Evolutionary conservation across 1,284 basidiomycete genomes (phyloP), one percentile per base, ranked within the genome.

Genomic region (Pholiota adiposa): DNA sequence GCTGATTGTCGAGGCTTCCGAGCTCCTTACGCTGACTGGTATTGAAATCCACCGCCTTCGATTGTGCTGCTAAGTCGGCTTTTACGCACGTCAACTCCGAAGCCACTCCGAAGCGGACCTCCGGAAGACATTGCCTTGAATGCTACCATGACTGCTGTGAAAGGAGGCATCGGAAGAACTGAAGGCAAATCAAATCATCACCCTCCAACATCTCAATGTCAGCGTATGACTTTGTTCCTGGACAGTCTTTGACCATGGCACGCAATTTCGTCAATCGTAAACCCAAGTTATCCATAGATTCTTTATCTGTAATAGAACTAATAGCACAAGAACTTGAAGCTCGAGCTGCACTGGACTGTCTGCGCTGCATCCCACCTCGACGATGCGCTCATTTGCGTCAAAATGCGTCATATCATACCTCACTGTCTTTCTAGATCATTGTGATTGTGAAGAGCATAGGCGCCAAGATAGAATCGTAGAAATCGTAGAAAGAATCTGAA

Each of bases 401-500:
- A 38, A 14, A 27, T 46, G 44, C 44, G 21, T 27, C 23, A 46
- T 46, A 46, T 14, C 8, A 14, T 16, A 27, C 44, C 21, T 12
- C 21, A 14, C 11, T 25, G 4, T 16, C 44, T 36, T 38, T 40
- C 29, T 21, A 21, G 18, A 23, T 23, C 4, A 27, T 46, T 46
- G 44, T 46, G 23, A 46, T 25, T 23, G 23, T 27, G 23, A 38
- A n/a, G 16, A 16, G n/a, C 18, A 38, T 23, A 53, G 14, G 38
- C 54, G 54, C 54, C 54, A 48, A 55, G 43, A 16, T 34, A n/a
- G 31, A 55, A 48, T 48, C 43, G 31, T 4, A 18, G 5, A 31
- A 55, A 48, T 48, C 43, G 31, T 4, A 18, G 5, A 31, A 33
- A 46, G 34, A 12, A 36, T 51, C 21, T 44, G 31, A 46, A 41